Evolutionary conservation across 2,329 filamentous ascomycete genomes (phyloP), one percentile per base, ranked within the genome.

Genomic region (Pyrenophora seminiperda): DNA sequence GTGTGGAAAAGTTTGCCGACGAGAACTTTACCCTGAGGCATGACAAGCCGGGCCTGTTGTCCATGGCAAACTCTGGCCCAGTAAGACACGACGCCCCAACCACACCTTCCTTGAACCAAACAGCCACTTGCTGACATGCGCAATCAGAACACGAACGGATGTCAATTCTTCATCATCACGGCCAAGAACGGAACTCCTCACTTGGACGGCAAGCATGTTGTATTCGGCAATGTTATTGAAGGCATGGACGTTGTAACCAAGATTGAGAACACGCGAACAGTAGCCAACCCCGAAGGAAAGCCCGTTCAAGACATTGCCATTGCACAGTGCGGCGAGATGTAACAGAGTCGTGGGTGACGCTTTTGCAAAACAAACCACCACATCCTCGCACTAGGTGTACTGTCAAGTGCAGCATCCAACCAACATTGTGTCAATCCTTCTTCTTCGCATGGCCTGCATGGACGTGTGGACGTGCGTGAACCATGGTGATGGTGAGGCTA

Each of bases 101-200:
- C 22, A 9, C 20, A 22, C 20, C 20, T 22, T 22, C 20, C 20
- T 22, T 7, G 20, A 22, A 4, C 7, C 20, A 7, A 20, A 36
- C 36, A 22, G 7, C 3, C 11, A 10, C 22, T 15, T n/a, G 2
- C 30, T 43, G 11, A 43, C 31, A 7, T 3, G 20, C 14, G 89
- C 20, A 93, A 93, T 1, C 89, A 90, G 45, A 89, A 97, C 75
- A 93, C 90, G 59, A 97, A 97, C 73, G 94, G 94, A 30, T 91
- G 86, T 52, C 94, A 97, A 70, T 99, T 99, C 80, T 99, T 99
- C 81, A 93, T 97, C 77, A 97, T 92, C 2, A 94, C 90, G 0
- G 88, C 88, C 2, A 59, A 61, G 41, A 59, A 54, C 18, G 81
- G 89, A 4, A 94, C 93, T 0, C 90, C 91, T 1, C 95, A 95